A percentile compares a stretch with the other conserved stretches of the same genome.
phyloP scores from a whole-genome alignment of 495 filamentous ascomycete genomes.

The Neurospora africana region DNA sequence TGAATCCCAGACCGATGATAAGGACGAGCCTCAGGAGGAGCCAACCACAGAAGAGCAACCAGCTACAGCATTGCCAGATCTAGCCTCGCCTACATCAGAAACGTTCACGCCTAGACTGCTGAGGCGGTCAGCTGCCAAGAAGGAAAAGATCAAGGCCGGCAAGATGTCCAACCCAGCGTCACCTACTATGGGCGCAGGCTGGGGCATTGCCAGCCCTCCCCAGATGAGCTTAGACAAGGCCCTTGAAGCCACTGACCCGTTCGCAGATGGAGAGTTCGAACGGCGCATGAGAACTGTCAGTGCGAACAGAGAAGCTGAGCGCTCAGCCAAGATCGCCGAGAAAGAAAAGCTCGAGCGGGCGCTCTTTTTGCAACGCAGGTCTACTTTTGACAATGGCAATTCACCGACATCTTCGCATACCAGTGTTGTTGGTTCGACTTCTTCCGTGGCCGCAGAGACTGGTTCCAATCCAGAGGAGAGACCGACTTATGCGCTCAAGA shows the following conservation, averaged over 20 bases:
- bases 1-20: not conserved
- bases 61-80: not conserved
- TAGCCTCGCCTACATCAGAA: not conserved
- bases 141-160: slow-evolving; percentile 20
- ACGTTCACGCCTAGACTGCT: not conserved
- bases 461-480: not conserved
- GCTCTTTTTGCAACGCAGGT: not conserved
- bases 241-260: not conserved
- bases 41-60: slow-evolving; percentile 1
- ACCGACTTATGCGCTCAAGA: not conserved
- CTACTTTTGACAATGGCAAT: not conserved
- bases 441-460: not conserved
- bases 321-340: not conserved
- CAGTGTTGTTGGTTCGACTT: not conserved
- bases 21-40: not conserved
- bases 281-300: not conserved
- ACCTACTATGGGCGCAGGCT: not conserved
- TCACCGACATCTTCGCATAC: not conserved
- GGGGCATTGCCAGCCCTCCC: slow-evolving; percentile 6
- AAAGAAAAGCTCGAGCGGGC: not conserved
- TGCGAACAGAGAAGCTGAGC: not conserved
- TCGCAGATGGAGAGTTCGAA: not conserved
- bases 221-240: slow-evolving; percentile 4
- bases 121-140: slow-evolving; percentile 8
- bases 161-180: slow-evolving; percentile 12